Base-by-base conservation (phyloP, 2,329 filamentous ascomycete species). In the Penicillium brasilianum region DNA sequence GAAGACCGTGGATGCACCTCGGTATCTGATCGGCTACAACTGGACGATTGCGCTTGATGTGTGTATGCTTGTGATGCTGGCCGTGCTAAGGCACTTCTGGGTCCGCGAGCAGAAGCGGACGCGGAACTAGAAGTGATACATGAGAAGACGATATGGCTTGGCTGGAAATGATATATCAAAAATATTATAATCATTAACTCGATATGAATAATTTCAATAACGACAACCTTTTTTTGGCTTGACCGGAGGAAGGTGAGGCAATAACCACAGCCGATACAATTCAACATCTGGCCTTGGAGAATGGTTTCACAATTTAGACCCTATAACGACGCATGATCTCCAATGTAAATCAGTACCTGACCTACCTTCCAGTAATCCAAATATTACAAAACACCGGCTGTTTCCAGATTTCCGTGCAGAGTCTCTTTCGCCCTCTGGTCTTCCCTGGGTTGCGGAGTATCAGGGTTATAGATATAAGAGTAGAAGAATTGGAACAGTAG, bases 31-130 rank as follows among this genome's bases (percentile, higher is more conserved):
- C 59, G 71, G 71, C 18, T 72, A 72, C 48, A 71, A 64, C 20
- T 72, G 70, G 71, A 70, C 67, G 6, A 67, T 72, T 59, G 70
- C 69, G 0, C 61, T 72, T 30, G 71, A 72, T 67, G 66, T 71
- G 39, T 69, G 66, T 51, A 72, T 72, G 70, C 37, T 72, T 22
- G 57, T 61, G 14, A 67, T 68, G 66, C 39, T 69, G 14, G 58
- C 58, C 8, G 64, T 69, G 44, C 51, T 69, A 3, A 58, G 60
- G 55, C 53, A 58, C 41, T 68, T 64, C 34, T 69, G 67, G 67
- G 34, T 51, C 16, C 59, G 62, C 2, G 64, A 64, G 57, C 57
- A 67, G 53, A 66, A 59, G 30, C 34, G 25, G 1, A 36, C 55
- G 25, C 49, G 39, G 14, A 18, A 1, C 7, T 65, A 65, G 22